A percentile compares a stretch with the other conserved stretches of the same genome.
Conservation (phyloP, 495 filamentous ascomycete species). For the Podospora comata region DNA sequence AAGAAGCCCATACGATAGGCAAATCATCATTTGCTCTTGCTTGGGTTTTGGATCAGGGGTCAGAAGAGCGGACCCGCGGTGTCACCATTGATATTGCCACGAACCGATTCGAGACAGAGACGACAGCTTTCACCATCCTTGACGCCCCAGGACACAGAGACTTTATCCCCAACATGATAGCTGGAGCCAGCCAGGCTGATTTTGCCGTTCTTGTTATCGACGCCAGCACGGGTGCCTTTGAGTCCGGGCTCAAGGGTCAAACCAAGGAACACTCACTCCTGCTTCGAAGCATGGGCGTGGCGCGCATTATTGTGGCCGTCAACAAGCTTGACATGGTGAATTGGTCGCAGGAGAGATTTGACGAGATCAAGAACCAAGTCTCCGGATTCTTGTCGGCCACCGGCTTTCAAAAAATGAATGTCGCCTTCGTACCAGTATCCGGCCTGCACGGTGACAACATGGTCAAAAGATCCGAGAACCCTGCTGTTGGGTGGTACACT, state of each 20-base stretch:
- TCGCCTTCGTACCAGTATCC: conserved; percentile 84
- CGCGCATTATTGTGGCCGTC: conserved; percentile 79
- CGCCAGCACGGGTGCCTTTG: conserved; percentile 80
- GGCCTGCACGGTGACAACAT: conserved; percentile 88
- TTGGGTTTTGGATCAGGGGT: conserved; percentile 90
- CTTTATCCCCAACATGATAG: conserved; percentile 99
- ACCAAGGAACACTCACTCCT: conserved; percentile 91
- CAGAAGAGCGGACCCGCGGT: conserved; percentile 80
- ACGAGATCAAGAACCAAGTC: conserved; percentile 81
- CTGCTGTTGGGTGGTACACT: conserved; percentile 68
- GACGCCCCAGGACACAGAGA: conserved; percentile 93
- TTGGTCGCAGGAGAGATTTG: conserved; percentile 78
- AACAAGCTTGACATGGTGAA: conserved; percentile 88
- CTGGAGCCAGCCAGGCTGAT: conserved; percentile 90
- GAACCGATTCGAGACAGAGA: conserved; percentile 86
- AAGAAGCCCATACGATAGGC: conserved; percentile 85
- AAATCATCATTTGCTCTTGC: conserved; percentile 95
- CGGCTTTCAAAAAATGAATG: conserved; percentile 73
- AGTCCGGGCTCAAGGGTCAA: conserved; percentile 88
- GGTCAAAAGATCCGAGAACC: conserved; percentile 54
- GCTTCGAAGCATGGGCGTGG: conserved; percentile 87
- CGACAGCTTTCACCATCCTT: conserved; percentile 84
- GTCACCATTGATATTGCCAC: conserved; percentile 98
- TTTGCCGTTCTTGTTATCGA: conserved; percentile 96
- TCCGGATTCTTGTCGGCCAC: conserved; percentile 76